Evolutionary conservation across 225 moss, liverwort and hornwort species (phyloP), one percentile per base, ranked within the genome.

Genomic region (Polytrichum commune): DNA sequence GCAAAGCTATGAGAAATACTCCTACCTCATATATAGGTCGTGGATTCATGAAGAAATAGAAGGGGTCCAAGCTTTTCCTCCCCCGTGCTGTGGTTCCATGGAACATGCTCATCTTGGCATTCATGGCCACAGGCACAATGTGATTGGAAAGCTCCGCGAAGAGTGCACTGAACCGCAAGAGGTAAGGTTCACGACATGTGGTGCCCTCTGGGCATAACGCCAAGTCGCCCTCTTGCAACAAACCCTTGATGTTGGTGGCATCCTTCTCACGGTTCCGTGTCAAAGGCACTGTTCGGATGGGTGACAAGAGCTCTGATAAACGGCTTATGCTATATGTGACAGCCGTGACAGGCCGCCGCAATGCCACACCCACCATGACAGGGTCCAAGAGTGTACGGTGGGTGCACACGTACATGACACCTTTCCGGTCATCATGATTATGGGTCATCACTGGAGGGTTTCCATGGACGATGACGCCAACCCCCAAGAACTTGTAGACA

Each of bases 21-120:
- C 8, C 9, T 75, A 90, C 85, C 77, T 90, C 88, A 28, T 90
- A 90, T 16, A 74, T 0, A 25, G 83, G 90, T 27, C 63, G 85
- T 63, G 88, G 85, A 74, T 90, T 90, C 90, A 90, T 90, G 60
- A 90, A 90, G 63, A 90, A 88, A 72, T 81, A 92, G 69, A 92
- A 87, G 0, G 89, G 91, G 68, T 92, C 91, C 69, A 89, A 64
- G 53, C 81, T 75, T 72, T 92, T 92, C 87, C 89, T 87, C 58
- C 91, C 89, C 5, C 77, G 77, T 19, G 91, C 89, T 0, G 77
- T 79, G 26, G 89, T 91, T 69, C 86, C 91, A 62, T 91, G 83
- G 63, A 89, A 91, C 91, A 92, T 87, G 24, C 73, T 87, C 83
- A 87, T 79, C 71, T 73, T 75, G 20, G 80, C 80, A 6, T 78